Evolutionary conservation across 2,329 filamentous ascomycete genomes (phyloP), one percentile per base, ranked within the genome.

Genomic region (Alternaria sp.): DNA sequence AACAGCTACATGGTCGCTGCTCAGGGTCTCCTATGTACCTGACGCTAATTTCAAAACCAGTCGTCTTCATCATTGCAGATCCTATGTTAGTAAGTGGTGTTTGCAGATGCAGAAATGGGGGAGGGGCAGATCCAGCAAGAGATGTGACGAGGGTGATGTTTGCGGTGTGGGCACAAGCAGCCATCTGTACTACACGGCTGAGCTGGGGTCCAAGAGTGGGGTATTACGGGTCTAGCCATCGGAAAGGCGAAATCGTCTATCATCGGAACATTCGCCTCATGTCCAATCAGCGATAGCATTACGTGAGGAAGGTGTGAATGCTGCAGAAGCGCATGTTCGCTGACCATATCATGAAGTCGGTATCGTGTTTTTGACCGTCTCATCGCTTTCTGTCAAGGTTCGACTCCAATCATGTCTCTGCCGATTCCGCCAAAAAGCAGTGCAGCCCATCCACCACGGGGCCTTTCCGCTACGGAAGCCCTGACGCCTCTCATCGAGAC

Each of bases 401-500:
- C 41, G 44, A 49, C 41, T 38, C 28, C 26, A 44, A 26, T 61
- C 39, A 78, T 78, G 75, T 62, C 69, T 48, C 53, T 78, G 28
- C 74, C 75, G 11, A 57, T 63, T 38, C 72, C 72, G 26, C 75
- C 74, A 20, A 72, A 65, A 56, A 72, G 73, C 53, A 61, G 66
- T 18, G 74, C 69, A n/a, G 59, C 73, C n/a, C 61, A 65, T 34
- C 67, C 74, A 53, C 68, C 70, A 28, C 66, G 65, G 52, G 60
- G 67, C 7, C 51, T 59, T 53, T 74, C 69, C 54, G 74, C 75
- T 24, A 67, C 69, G 32, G 74, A 78, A 46, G 81, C 84, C 38
- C 81, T 91, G 32, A 81, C 85, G 39, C 82, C 87, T 24, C 80
- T 97, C 54, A 95, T 92, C 7, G 87, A 89, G 57, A 81, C 86